Evolutionary conservation across 768 basidiomycete genomes (phyloP).

Genomic region (Trametes cingulata): DNA sequence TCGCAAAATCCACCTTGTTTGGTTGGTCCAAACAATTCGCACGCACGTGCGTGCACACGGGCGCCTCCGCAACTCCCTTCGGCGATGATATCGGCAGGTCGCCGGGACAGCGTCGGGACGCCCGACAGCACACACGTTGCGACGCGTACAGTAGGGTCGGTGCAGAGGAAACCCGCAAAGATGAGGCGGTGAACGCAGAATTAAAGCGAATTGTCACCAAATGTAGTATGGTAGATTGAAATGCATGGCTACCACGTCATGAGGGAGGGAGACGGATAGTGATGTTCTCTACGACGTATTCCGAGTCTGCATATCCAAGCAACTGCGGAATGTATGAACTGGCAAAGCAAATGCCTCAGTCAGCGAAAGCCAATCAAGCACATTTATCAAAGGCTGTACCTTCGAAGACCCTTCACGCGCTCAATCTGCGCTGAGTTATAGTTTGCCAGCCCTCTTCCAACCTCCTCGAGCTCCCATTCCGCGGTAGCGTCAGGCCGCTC

Average conservation of each 20-base stretch:
- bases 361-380: not conserved
- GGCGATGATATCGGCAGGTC: not conserved
- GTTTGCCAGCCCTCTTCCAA: slow-evolving; percentile 92
- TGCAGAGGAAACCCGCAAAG: not conserved
- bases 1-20: slow-evolving; percentile 19
- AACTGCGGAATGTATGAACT: slow-evolving; percentile 81
- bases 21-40: slow-evolving; percentile 13
- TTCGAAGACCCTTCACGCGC: slow-evolving; percentile 86
- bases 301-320: slow-evolving; percentile 93
- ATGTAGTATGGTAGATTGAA: not conserved
- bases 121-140: no score
- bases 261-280: slow-evolving; percentile 65
- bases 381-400: slow-evolving; percentile 50
- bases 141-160: no score
- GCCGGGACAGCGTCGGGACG: not conserved
- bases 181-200: no score
- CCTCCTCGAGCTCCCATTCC: slow-evolving; percentile 78
- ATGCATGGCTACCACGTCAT: slow-evolving; percentile 23
- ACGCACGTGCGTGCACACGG: slow-evolving; percentile 13
- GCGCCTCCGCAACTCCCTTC: not conserved
- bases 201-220: no score
- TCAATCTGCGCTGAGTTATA: slow-evolving; percentile 94
- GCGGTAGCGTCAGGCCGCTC: slow-evolving; percentile 42
- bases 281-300: slow-evolving; percentile 96
- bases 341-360: not conserved